Evolutionary conservation across 805 yeast species (phyloP), one percentile per base, ranked within the genome.

Genomic region (Candida methanosorbosa): DNA sequence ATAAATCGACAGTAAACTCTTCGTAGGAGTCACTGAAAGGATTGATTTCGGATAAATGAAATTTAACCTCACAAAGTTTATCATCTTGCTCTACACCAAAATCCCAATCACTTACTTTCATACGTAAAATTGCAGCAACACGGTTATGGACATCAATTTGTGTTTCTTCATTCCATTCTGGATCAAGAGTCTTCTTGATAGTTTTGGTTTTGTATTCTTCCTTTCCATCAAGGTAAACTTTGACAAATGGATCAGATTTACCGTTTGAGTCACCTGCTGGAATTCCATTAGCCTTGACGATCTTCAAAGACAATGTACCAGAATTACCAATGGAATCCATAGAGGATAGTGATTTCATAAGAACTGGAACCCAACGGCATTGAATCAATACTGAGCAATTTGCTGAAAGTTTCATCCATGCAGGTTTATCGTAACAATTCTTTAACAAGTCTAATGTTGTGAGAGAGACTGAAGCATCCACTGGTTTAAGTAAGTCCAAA

Each of bases 201-300:
- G 79, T 79, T 59, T 84, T 80, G 25, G 95, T 73, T 64, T 85
- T 86, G 66, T 63, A 77, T 39, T 82, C 65, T 35, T 68, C 68
- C 13, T 64, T 66, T 27, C 79, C 79, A 58, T 88, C 78, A 48
- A 85, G 52, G 49, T 68, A 77, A 42, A 86, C 69, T 48, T 77
- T 72, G 39, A 77, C 68, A 55, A 78, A 90, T 36, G 99, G 99
- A 60, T 92, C 99, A 3, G 96, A 85, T 54, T 82, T 81, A 33
- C 97, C 97, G 46, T 80, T 81, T 21, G 83, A 66, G 59, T 92
- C 99, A n/a, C 88, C 94, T 12, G 95, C 70, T 27, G 81, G 75
- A 38, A 92, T 67, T 34, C 73, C 72, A 13, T 68, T 68, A 3
- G 92, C 97, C 32, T 67, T 64, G 30, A 78, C 44, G 4, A 84